phyloP scores from a whole-genome alignment of 169 alveolate species.

The Plasmodium knowlesi region DNA sequence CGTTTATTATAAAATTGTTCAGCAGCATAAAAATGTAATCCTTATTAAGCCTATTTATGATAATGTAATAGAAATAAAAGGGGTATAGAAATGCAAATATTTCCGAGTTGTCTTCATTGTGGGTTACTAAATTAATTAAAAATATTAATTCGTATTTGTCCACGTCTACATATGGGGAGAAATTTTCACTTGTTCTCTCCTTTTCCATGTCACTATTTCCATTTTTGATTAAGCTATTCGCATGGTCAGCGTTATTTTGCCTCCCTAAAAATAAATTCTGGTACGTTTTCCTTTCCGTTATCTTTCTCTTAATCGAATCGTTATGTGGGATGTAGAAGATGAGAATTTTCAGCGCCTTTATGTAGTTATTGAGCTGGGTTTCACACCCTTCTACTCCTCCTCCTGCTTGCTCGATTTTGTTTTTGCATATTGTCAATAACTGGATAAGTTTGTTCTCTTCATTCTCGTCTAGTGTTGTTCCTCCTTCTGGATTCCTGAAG shows the following conservation, averaged over 20 bases:
- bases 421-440: background rate
- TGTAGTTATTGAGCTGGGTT: slow-evolving; percentile 4
- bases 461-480: slow-evolving; percentile 41
- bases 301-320: slow-evolving; percentile 29
- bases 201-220: background rate
- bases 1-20: slow-evolving; percentile 58
- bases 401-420: slow-evolving; percentile 5
- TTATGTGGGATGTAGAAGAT: slow-evolving; percentile 50
- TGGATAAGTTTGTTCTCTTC: slow-evolving; percentile 39
- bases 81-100: slow-evolving; percentile 41
- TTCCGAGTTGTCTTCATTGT: slow-evolving; percentile 35
- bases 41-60: background rate
- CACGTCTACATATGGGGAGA: slow-evolving; percentile 1
- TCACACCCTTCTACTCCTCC: slow-evolving; percentile 1
- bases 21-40: slow-evolving; percentile 67
- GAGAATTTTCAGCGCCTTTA: slow-evolving; percentile 39
- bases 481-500: slow-evolving; percentile 11
- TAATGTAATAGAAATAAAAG: slow-evolving; percentile 37
- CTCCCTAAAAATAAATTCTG: slow-evolving; percentile 24
- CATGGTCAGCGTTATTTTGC: background rate
- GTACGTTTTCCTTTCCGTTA: slow-evolving; percentile 56
- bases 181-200: background rate
- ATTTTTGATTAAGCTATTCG: background rate
- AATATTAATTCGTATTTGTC: slow-evolving; percentile 65
- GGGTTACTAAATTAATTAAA: slow-evolving; percentile 74